Base-by-base conservation (phyloP, 2,329 filamentous ascomycete species). In the Periconia macrospinosa region DNA sequence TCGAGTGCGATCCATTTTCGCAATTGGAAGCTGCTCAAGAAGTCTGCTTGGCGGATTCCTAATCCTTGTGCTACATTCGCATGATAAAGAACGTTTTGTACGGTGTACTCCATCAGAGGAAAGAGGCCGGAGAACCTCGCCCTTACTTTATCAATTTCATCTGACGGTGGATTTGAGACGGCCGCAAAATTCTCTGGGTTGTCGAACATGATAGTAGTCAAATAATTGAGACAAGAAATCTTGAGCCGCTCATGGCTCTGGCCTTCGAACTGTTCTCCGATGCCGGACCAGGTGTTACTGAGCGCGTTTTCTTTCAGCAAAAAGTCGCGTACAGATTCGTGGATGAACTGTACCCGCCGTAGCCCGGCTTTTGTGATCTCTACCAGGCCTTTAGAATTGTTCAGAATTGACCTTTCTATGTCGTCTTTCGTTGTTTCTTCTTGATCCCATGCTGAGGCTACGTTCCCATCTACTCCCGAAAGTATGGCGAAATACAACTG, bases 61-160 rank as follows among this genome's bases (percentile, higher is more conserved):
- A 23, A 13, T 13, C 57, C 55, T 43, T 68, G 59, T 23, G 77
- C 74, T 19, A 17, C 20, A 47, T 80, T 58, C 14, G 78, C 70
- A 52, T 81, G 78, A 30, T 59, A 48, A 15, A 81, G 61, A 8
- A 79, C 14, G 78, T 77, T 65, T 9, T 62, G 52, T 19, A 72
- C 59, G 15, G 78, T 72, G 57, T 81, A 81, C 46, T 74, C 55
- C 5, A 84, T 65, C 48, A 84, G 81, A 1, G 79, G 76, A 53
- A 72, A 78, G 23, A 58, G 57, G 2, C 41, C 14, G 10, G 19
- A n/a, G n/a, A n/a, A n/a, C n/a, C n/a, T n/a, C n/a, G n/a, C n/a
- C n/a, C n/a, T n/a, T n/a, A n/a, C n/a, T n/a, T n/a, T n/a, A n/a
- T n/a, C n/a, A n/a, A n/a, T n/a, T n/a, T n/a, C n/a, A n/a, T n/a